These are phyloP conservation scores for Lyophyllum atratum DNA, from an alignment of 768 basidiomycete species.

Conservation along the genomic window DNA sequence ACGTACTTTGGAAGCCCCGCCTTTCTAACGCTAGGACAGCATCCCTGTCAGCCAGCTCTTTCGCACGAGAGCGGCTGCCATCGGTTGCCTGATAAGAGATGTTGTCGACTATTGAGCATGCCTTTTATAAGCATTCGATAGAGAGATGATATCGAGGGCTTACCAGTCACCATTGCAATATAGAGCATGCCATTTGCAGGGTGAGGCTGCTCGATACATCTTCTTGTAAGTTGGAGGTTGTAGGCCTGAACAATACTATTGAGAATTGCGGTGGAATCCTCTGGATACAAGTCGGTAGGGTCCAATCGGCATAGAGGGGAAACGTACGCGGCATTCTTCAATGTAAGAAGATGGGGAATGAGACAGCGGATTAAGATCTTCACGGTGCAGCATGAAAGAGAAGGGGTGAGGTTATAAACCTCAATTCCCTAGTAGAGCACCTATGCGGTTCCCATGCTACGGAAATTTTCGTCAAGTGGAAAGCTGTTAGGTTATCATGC, in stretches of 20 bases:
- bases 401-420: too few relatives aligned
- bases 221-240: not conserved
- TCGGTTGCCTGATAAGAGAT: not conserved
- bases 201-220: not conserved
- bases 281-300: not conserved
- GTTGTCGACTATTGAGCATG: not conserved
- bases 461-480: too few relatives aligned
- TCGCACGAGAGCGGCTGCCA: not conserved
- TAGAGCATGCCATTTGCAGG: not conserved
- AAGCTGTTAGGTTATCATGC: not conserved
- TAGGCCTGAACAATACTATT: not conserved
- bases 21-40: not conserved
- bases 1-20: slow-evolving; percentile 3
- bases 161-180: not conserved
- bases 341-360: not conserved
- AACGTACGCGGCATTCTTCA: not conserved
- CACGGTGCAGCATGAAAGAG: too few relatives aligned
- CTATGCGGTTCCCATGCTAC: too few relatives aligned
- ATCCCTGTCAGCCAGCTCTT: slow-evolving; percentile 3
- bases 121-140: not conserved
- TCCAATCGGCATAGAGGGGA: not conserved
- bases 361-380: not conserved
- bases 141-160: not conserved
- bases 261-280: not conserved
- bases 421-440: too few relatives aligned